Base-by-base conservation (phyloP, 371 early-diverging fungal species). In the Mortierella sp. region DNA sequence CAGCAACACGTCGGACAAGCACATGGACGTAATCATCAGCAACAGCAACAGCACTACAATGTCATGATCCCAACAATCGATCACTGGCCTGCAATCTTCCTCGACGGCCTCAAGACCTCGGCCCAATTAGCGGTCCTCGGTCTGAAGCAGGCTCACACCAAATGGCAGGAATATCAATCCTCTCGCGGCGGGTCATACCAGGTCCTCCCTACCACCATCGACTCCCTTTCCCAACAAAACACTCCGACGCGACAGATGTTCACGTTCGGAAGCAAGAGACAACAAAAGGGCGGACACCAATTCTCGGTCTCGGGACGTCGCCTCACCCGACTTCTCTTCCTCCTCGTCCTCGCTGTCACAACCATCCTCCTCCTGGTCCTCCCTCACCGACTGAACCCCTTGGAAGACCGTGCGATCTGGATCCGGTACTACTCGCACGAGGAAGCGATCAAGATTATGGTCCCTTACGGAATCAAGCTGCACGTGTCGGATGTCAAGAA, bases 401-500 rank as follows among this genome's bases (percentile, higher is more conserved):
- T 75, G 49, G 75, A 78, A n/a, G 49, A 82, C 21, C 78, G 73
- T 1, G 78, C 63, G n/a, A 65, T 75, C 3, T 82, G 82, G 82
- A 49, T 82, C 32, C 74, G 73, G 27, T 82, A 75, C 51, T 78
- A 65, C 43, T 56, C 75, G 27, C 83, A 82, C 18, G 83, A 75
- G 24, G 83, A 82, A n/a, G 43, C 79, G 3, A 48, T 78, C 72
- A 82, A 78, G 44, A 48, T 78, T 63, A 24, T 18, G 16, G 6
- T 82, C 35, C 79, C 83, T 0, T 78, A 46, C 3, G 49, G 73
- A 2, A 55, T 21, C 1, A 49, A 41, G 7, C 60, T 78, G 21
- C 79, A 82, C 58, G 83, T 82, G 10, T 11, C 65, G 24, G 83
- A 82, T 43, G 76, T 82, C 65, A 78, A 78, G 74, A 71, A 55